Base-by-base conservation (phyloP, 2,329 filamentous ascomycete genomes). In the Hirsutella rhossiliensis region DNA sequence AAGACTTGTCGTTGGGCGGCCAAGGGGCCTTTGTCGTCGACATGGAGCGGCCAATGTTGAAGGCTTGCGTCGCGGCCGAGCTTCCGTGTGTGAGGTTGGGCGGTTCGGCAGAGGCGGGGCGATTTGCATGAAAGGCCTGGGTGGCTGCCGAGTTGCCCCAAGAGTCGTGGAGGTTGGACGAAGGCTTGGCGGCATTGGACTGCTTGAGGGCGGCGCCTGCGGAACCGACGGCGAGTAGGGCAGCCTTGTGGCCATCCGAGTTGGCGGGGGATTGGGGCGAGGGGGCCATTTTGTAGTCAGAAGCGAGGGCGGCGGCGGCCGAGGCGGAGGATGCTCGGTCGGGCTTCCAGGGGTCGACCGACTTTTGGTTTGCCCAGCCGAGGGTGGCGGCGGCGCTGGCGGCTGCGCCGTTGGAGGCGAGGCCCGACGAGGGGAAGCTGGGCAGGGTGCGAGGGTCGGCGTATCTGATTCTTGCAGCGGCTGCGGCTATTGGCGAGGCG, bases 341-440 rank as follows among this genome's bases (percentile, higher is more conserved):
- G 17, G 81, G 78, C 56, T 76, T 82, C 80, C 80, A 84, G 57
- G 71, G 67, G 58, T 84, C 74, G 42, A 80, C 67, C 3, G 76
- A 61, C 56, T 78, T 84, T 52, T 78, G 77, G 56, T 78, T 84
- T 41, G 77, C 72, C 69, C 86, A 84, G 42, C 86, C 86, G 39
- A 90, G 67, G 42, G 74, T 76, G 36, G 85, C 85, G 43, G 87
- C 87, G 44, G 84, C 78, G 50, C 82, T 76, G 47, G 85, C 86
- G 45, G 85, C 86, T 42, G 72, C 69, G 53, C 65, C 68, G 52
- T 73, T 68, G 38, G 68, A 54, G 43, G 60, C 65, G 46, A 87
- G 69, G 32, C 84, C 82, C 45, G 71, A 60, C 11, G 82, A 80
- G 12, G 86, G 84, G 54, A 74, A 90, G 55, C 82, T 84, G 32